Base-by-base conservation (phyloP, 116 monocot species). In the Papilionanthe hybrid region DNA sequence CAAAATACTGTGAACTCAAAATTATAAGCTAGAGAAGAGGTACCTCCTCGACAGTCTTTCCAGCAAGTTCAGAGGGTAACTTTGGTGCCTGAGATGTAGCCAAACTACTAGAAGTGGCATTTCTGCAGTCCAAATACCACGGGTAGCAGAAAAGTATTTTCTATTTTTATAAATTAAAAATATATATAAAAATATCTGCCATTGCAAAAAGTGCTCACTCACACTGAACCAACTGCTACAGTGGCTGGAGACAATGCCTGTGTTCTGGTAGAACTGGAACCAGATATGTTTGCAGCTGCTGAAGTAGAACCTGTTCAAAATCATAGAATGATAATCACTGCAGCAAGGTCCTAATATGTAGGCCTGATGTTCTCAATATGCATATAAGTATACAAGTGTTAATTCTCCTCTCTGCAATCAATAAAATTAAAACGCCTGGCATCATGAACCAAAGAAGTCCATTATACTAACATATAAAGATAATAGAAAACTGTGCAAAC, bases 41-140 rank as follows among this genome's bases (percentile, higher is more conserved):
- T 90, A 96, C 96, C 96, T 96, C 94, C 76, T 93, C 96, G 65
- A 93, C 94, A 82, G 83, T 86, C 87, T 96, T 96, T 8, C 96
- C 96, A 81, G 78, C 79, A 68, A 94, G 89, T 76, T 96, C 96
- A 19, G 94, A 96, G 83, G 96, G 96, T 65, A 92, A 80, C 75
- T 89, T 93, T 25, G 92, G 94, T 23, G 78, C 84, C 29, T 86
- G 91, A 68, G 87, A 28, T 45, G 77, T 50, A 15, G 82, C 44
- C 65, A 79, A 57, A 80, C 76, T 83, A 15, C 78, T 77, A 47
- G 90, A 79, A 42, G 80, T 78, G 0, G 83, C 72, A 43, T 75
- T 48, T 45, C 90, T 93, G 68, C 43, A 85, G 7, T 28, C 28
- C 37, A 75, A 72, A 78, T 5, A 41, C 20, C 20, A 71, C 9